Evolutionary conservation across 352 stramenopile species (phyloP), one percentile per base, ranked within the genome.

Genomic region (Pseudoperonospora humuli): DNA sequence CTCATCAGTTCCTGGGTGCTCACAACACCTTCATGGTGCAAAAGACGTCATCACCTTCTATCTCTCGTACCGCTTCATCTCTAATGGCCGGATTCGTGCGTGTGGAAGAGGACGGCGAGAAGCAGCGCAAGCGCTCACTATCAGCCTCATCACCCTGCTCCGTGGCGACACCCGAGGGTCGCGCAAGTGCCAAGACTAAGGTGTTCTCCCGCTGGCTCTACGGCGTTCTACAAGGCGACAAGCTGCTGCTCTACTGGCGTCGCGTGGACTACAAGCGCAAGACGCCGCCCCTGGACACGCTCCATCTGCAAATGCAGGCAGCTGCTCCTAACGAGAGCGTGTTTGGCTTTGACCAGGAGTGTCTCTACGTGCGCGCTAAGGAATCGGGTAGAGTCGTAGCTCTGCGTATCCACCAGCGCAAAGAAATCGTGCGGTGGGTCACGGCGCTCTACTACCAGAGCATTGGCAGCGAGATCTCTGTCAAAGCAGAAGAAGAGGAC

Each of bases 401-500:
- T 7, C 47, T 80, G 23, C 69, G 69, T 41, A 75, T 80, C 42
- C 66, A 80, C 47, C 59, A 80, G 50, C 63, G 67, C 54, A 80
- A 80, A 45, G 69, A 80, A 13, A 80, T 80, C 34, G 69, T 76
- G 25, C 65, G 66, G 6, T 80, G 69, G 69, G 69, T 80, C 40
- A 80, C 69, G 14, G 69, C 69, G 44, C 61, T 80, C 23, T 80
- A 80, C 46, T 80, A 80, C 50, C 63, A 76, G 57, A 77, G 66
- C 33, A 61, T 77, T 14, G 54, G 40, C 18, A 52, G 20, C 33
- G 40, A 38, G 19, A 39, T 13, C 4, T 7, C 8, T 1, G 20
- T 39, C 14, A 40, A 38, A 5, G 32, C 35, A 37, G 25, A 34
- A 11, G 40, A 44, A 14, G 37, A 34, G 10, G 27, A 43, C 18